These are phyloP conservation scores for Sugiyamaella floridensis DNA, from an alignment of 805 yeast genomes.

Conservation along the genomic window DNA sequence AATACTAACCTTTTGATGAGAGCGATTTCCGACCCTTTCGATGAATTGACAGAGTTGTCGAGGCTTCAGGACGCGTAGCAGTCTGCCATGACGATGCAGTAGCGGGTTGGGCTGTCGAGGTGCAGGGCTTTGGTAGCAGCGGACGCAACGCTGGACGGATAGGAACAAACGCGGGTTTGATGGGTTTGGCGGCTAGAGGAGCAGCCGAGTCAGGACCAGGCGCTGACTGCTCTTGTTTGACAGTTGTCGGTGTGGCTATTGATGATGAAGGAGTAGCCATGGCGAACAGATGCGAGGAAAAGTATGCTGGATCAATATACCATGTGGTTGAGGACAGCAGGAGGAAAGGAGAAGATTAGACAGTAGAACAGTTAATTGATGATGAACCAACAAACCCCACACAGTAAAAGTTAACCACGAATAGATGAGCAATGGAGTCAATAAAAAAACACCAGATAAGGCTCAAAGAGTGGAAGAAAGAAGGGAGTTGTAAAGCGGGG, in stretches of 20 bases:
- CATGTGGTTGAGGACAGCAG: neutral
- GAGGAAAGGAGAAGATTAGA: neutral
- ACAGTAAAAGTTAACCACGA: neutral
- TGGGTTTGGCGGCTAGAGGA: neutral
- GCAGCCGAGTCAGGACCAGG: neutral
- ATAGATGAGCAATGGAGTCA: neutral
- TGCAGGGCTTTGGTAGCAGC: slow-evolving; percentile 29
- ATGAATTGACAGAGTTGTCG: slow-evolving; percentile 1
- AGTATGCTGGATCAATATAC: neutral
- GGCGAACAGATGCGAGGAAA: neutral
- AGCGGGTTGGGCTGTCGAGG: slow-evolving; percentile 1
- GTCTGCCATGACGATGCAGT: neutral
- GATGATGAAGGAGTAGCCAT: neutral
- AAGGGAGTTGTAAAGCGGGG: no score
- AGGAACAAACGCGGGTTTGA: slow-evolving; percentile 22
- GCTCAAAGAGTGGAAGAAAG: no score
- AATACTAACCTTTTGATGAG: slow-evolving; percentile 2
- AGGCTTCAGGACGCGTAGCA: neutral
- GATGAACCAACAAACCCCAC: no score
- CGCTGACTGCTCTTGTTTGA: neutral
- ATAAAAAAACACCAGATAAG: no score
- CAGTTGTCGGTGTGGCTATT: neutral
- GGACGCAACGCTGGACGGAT: slow-evolving; percentile 32
- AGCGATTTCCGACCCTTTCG: slow-evolving; percentile 6
- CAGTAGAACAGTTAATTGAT: neutral